Base-by-base conservation (phyloP, 768 basidiomycete species). In the Lentinus brumalis region DNA sequence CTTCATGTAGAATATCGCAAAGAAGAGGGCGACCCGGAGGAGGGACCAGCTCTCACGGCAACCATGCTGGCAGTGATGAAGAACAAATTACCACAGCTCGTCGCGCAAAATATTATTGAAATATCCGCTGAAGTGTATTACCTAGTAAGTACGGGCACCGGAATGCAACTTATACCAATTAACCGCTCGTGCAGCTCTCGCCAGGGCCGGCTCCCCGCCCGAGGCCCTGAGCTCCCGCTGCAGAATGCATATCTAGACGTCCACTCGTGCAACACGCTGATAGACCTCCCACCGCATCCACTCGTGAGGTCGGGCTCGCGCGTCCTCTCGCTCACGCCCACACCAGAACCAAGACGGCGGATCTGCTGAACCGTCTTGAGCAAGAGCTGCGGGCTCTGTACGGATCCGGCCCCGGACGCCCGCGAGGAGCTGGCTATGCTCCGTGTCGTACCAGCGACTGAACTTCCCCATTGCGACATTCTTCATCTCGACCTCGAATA, bases 351-450 rank as follows among this genome's bases (percentile, higher is more conserved):
- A 26, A 26, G 21, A 26, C 31, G 16, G 15, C 42, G 8, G 6
- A 11, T 18, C 15, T 9, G 16, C 21, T 16, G 51, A 12, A 54
- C 45, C 30, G 66, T 65, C 45, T 61, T 61, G 6, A 80, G 71
- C 9, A 67, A 70, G 62, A 77, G 82, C 44, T 81, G 75, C 57
- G 73, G 69, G 5, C 78, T 80, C 40, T 77, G 73, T n/a, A 75
- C 53, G 77, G 79, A 81, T 5, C 74, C 76, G 2, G 81, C 21
- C 21, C 21, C 21, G 80, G 8, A 71, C 72, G 47, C 69, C 70
- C 29, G 74, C 68, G 47, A 83, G 74, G 60, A 79, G 64, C 50
- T 73, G 73, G 40, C 69, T 61, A 40, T 69, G 66, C 57, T 70
- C 67, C 32, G 70, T 66, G 63, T 67, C 64, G 63, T 67, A 69